Percentiles rank a stretch among this genome's conserved stretches.
Evolutionary conservation across 2,329 filamentous ascomycete genomes (phyloP).

Genomic region (Trichophyton schoenleinii): DNA sequence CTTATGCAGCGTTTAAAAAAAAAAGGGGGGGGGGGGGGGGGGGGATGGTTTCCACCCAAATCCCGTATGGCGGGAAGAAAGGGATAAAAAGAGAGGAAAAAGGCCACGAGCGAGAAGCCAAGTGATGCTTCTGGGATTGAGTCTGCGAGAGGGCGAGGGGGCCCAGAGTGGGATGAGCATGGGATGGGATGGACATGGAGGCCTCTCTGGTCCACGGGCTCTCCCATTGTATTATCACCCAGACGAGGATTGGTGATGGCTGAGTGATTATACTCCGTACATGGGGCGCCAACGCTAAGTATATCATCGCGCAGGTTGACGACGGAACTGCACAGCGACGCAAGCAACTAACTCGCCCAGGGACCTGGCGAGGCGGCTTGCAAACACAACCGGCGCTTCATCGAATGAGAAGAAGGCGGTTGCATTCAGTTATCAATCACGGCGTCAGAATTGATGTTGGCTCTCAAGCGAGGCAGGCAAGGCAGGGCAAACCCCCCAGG

Average conservation of each 20-base stretch:
- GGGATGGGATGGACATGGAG: neutral
- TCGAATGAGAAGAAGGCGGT: neutral
- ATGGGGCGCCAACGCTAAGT: neutral
- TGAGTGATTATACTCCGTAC: neutral
- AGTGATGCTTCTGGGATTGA: neutral
- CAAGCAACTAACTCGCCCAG: neutral
- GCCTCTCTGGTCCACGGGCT: neutral
- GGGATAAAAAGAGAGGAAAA: neutral
- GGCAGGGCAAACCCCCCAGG: too few relatives aligned
- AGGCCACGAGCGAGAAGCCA: neutral
- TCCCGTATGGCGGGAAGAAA: neutral
- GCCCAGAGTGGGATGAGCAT: neutral
- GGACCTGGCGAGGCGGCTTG: neutral
- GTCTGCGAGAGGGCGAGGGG: neutral
- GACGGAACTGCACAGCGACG: neutral
- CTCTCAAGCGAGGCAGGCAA: too few relatives aligned
- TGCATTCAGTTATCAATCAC: neutral
- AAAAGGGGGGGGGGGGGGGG: neutral
- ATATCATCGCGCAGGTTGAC: neutral
- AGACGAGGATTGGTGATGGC: neutral
- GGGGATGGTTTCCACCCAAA: neutral
- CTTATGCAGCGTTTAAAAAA: conserved; percentile 1
- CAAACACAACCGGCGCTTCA: neutral
- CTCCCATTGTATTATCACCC: neutral
- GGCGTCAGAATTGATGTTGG: neutral